phyloP scores from a whole-genome alignment of 371 early-diverging fungal species.

The Gilbertella persicaria region DNA sequence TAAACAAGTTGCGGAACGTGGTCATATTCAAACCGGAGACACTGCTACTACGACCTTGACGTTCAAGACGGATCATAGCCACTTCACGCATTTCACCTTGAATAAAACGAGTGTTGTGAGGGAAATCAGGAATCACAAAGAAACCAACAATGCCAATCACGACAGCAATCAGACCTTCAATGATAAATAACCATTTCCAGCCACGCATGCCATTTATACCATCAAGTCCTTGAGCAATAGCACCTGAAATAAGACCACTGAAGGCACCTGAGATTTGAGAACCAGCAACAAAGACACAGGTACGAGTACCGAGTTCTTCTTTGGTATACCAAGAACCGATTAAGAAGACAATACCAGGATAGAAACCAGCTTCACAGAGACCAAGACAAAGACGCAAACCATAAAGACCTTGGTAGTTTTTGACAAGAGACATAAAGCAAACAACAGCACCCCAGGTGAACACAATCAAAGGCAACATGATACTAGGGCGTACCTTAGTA shows the following conservation, averaged over 20 bases:
- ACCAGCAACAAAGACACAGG: slow-evolving; percentile 67
- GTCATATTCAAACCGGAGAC: slow-evolving; percentile 29
- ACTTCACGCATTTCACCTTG: slow-evolving; percentile 49
- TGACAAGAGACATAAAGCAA: slow-evolving; percentile 57
- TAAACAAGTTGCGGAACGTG: slow-evolving; percentile 38
- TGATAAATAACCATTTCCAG: slow-evolving; percentile 66
- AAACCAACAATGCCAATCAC: slow-evolving; percentile 42
- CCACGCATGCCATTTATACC: slow-evolving; percentile 51
- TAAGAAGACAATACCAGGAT: slow-evolving; percentile 75
- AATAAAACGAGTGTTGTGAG: slow-evolving; percentile 53
- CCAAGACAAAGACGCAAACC: slow-evolving; percentile 70
- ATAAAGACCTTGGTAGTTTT: slow-evolving; percentile 46
- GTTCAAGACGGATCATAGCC: slow-evolving; percentile 50
- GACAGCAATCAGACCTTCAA: slow-evolving; percentile 57
- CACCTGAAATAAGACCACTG: slow-evolving; percentile 61
- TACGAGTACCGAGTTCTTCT: slow-evolving; percentile 74
- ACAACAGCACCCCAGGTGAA: slow-evolving; percentile 66
- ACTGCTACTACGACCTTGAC: slow-evolving; percentile 31
- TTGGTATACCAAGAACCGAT: slow-evolving; percentile 79
- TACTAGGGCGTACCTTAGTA: slow-evolving; percentile 51
- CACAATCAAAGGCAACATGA: slow-evolving; percentile 62
- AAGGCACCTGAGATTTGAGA: slow-evolving; percentile 69
- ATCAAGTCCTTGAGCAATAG: slow-evolving; percentile 35
- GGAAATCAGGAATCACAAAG: slow-evolving; percentile 61
- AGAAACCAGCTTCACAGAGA: slow-evolving; percentile 68